phyloP scores from a whole-genome alignment of 73 alveolate species.

The Tetrahymena elliotti region DNA sequence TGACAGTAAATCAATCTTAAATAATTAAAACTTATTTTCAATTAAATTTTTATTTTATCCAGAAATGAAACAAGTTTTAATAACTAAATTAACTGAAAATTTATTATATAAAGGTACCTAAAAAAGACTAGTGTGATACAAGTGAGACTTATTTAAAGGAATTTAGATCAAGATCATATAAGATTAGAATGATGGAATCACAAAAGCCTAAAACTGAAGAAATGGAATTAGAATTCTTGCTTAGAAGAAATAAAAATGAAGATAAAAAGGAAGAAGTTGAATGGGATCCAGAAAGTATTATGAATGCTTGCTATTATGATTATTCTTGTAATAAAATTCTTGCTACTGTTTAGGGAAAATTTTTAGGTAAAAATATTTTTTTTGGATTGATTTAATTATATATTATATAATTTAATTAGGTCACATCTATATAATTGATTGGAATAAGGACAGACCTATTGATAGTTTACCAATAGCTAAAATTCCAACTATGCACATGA shows the following conservation, averaged over 20 bases:
- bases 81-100: too few species aligned
- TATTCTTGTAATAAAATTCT: constrained; percentile 40
- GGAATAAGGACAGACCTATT: constrained; percentile 62
- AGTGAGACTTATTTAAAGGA: constrained; percentile 57
- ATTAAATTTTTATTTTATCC: too few species aligned
- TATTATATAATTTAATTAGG: constrained; percentile 6
- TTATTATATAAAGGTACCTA: constrained; percentile 34
- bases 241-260: constrained; percentile 52
- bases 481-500: constrained; percentile 27
- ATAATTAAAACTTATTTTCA: background rate
- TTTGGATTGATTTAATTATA: background rate
- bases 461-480: constrained; percentile 59
- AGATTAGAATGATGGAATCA: constrained; percentile 80
- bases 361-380: background rate
- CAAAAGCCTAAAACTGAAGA: constrained; percentile 72
- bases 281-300: constrained; percentile 82
- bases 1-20: background rate
- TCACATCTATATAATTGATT: constrained; percentile 60
- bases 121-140: constrained; percentile 49
- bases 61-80: too few species aligned
- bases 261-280: constrained; percentile 77
- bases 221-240: constrained; percentile 59
- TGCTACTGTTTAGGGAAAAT: constrained; percentile 61
- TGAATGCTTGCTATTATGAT: constrained; percentile 37
- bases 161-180: constrained; percentile 22